Percentiles rank a stretch among this genome's conserved stretches.
phyloP scores from a whole-genome alignment of 2,329 filamentous ascomycete genomes.

The Fusarium ambrosium region DNA sequence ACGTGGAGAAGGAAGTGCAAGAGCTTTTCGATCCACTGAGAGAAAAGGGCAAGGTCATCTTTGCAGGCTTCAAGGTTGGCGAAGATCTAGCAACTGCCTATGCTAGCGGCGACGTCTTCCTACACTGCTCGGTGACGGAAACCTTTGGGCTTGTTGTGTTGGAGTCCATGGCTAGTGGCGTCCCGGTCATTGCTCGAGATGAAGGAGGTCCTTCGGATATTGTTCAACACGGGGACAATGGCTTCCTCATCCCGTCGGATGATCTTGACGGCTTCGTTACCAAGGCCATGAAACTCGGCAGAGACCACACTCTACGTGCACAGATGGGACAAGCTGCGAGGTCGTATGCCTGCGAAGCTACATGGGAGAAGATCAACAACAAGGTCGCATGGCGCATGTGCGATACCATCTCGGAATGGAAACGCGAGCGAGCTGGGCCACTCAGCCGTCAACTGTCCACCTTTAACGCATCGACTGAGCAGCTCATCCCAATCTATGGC shows the following conservation, averaged over 20 bases:
- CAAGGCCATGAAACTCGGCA: conserved; percentile 64
- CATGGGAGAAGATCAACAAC: conserved; percentile 80
- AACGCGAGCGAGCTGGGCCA: conserved; percentile 47
- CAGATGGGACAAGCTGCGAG: conserved; percentile 64
- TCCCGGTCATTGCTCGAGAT: conserved; percentile 77
- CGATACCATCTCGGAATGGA: conserved; percentile 63
- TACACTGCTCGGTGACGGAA: conserved; percentile 79
- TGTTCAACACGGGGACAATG: conserved; percentile 69
- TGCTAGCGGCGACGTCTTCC: conserved; percentile 76
- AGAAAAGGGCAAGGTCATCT: conserved; percentile 68
- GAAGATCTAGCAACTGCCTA: conserved; percentile 74
- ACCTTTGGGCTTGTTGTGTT: conserved; percentile 79
- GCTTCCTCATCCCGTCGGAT: conserved; percentile 71
- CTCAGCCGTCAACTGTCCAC: conserved; percentile 22
- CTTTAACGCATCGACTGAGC: conserved; percentile 43
- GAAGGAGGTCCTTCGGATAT: conserved; percentile 79
- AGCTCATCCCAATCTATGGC: conserved; percentile 57
- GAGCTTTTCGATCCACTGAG: conserved; percentile 68
- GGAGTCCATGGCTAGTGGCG: conserved; percentile 78
- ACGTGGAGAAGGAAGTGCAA: conserved; percentile 72
- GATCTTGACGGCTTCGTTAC: conserved; percentile 71
- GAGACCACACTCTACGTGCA: conserved; percentile 58
- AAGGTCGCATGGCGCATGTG: conserved; percentile 75
- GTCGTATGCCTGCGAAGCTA: conserved; percentile 71
- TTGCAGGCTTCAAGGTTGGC: conserved; percentile 75